phyloP scores from a whole-genome alignment of 1,139 yeast species.

The Protomyces inundatus region DNA sequence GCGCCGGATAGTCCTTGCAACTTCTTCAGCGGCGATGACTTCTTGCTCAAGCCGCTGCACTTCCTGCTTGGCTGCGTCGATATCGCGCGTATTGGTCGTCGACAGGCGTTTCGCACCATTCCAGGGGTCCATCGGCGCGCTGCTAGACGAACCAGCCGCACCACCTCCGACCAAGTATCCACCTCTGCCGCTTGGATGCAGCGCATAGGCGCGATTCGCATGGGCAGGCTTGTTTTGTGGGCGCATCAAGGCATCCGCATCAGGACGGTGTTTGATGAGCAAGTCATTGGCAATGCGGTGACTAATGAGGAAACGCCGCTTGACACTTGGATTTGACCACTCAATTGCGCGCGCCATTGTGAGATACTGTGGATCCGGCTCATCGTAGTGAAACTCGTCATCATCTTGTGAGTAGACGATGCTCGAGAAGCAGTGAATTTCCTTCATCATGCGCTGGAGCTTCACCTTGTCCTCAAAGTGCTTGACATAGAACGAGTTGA shows the following conservation, averaged over 20 bases:
- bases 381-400: conserved; percentile 39
- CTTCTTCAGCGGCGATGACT: not conserved
- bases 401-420: conserved; percentile 48
- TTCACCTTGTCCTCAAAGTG: conserved; percentile 55
- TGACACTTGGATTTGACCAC: conserved; percentile 28
- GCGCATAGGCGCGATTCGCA: conserved; percentile 48
- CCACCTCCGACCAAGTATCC: conserved; percentile 40
- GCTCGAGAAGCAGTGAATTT: conserved; percentile 33
- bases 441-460: conserved; percentile 45
- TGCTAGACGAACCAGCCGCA: conserved; percentile 46
- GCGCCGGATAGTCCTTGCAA: not conserved
- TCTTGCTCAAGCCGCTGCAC: not conserved
- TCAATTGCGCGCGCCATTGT: conserved; percentile 58
- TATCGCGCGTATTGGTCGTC: conserved; percentile 28
- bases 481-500: conserved; percentile 64
- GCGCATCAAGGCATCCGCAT: conserved; percentile 49
- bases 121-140: conserved; percentile 55
- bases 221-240: conserved; percentile 37
- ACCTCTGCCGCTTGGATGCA: conserved; percentile 36
- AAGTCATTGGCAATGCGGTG: conserved; percentile 56
- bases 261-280: conserved; percentile 48
- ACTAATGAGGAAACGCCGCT: conserved; percentile 53
- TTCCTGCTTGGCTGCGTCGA: conserved; percentile 4
- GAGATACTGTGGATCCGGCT: conserved; percentile 41
- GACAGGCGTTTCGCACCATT: conserved; percentile 33